Conservation (phyloP, 2,329 filamentous ascomycete species). For the Penicillium sp. region DNA sequence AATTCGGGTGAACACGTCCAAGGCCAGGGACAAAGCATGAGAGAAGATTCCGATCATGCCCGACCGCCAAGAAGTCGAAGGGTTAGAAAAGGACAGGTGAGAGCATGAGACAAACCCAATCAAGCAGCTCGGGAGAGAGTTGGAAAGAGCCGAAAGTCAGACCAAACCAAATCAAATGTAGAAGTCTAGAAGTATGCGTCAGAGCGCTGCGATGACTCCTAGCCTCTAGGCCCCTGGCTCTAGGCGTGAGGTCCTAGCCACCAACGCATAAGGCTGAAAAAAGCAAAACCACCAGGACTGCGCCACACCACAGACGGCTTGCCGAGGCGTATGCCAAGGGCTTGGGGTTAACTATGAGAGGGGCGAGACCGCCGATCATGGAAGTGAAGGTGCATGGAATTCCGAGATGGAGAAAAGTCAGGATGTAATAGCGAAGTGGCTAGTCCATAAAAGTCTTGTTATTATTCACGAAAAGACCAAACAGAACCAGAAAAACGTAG, state of each 20-base stretch:
- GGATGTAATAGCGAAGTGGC: neutral
- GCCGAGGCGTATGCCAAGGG: constrained; percentile 2
- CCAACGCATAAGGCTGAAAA: constrained; percentile 7
- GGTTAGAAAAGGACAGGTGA: neutral
- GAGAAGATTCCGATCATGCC: constrained; percentile 1
- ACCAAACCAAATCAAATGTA: neutral
- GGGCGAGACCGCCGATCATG: neutral
- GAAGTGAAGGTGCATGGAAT: neutral
- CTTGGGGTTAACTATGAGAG: neutral
- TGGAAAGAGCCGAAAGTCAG: neutral
- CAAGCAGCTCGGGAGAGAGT: neutral
- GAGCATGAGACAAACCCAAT: neutral
- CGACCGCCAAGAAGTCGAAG: neutral
- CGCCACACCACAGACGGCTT: constrained; percentile 3
- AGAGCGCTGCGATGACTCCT: neutral
- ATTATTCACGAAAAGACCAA: neutral
- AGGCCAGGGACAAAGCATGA: neutral
- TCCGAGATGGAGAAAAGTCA: neutral
- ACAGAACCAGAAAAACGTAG: neutral
- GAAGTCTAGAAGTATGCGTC: neutral
- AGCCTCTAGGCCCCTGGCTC: neutral
- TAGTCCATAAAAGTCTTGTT: neutral
- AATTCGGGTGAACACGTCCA: neutral
- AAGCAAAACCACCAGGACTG: neutral
- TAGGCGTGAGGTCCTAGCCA: neutral